These are phyloP conservation scores for Parathielavia appendiculata DNA, from an alignment of 495 filamentous ascomycete genomes.

Conservation along the genomic window DNA sequence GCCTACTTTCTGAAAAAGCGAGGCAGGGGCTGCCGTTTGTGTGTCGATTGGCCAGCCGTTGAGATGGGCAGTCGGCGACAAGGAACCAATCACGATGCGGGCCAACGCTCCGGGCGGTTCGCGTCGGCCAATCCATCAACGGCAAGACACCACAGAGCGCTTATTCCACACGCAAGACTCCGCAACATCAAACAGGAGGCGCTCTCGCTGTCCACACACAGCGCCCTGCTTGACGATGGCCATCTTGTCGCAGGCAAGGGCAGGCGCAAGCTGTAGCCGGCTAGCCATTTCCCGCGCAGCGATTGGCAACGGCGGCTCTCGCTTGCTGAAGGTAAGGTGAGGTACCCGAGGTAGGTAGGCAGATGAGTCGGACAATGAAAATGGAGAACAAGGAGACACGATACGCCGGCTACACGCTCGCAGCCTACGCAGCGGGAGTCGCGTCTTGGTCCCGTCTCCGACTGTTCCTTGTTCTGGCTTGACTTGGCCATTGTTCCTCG, in stretches of 20 bases:
- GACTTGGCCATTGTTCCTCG: constrained; percentile 5
- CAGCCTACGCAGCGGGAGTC: not conserved
- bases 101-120: constrained; percentile 20
- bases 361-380: not conserved
- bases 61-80: constrained; percentile 21
- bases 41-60: constrained; percentile 26
- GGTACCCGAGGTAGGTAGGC: not conserved
- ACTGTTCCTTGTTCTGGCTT: constrained; percentile 1
- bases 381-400: not conserved
- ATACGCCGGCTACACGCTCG: constrained; percentile 8
- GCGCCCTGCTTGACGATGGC: constrained; percentile 23
- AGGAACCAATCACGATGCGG: constrained; percentile 26
- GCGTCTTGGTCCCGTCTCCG: not conserved
- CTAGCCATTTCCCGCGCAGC: constrained; percentile 19
- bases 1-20: not conserved
- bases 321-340: not conserved
- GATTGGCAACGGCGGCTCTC: constrained; percentile 14
- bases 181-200: constrained; percentile 10
- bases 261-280: constrained; percentile 10
- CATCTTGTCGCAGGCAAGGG: constrained; percentile 16
- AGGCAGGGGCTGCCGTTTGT: not conserved
- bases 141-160: constrained; percentile 25
- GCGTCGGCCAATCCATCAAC: constrained; percentile 29
- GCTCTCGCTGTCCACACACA: constrained; percentile 25
- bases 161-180: constrained; percentile 31